Evolutionary conservation across 768 basidiomycete species (phyloP), one percentile per base, ranked within the genome.

Genomic region (Phylloporus sp.): DNA sequence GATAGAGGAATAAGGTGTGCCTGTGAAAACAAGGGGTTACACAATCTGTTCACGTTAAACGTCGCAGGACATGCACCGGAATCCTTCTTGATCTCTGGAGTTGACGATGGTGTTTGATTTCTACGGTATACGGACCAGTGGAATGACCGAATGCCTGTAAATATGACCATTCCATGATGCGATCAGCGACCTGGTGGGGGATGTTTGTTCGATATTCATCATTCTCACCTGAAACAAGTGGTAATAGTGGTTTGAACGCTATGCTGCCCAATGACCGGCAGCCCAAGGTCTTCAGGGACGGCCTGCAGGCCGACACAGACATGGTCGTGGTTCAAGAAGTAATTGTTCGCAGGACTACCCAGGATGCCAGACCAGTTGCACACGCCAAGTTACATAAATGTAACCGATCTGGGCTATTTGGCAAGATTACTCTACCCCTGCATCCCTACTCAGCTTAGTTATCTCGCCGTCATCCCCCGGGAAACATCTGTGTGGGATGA

Each of bases 1-100:
- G 29, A 93, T 71, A 17, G 79, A 76, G 3, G 85, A 76, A 65
- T 90, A 93, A 28, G 86, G 82, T 51, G 58, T 67, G 22, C 78
- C 79, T 77, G 56, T n/a, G 40, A 46, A 26, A 37, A 44, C 31
- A 28, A 28, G 24, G 42, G 17, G 7, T 6, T 10, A 27, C 14
- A 32, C 15, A n/a, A 21, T 56, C 39, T 42, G 38, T 21, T 15
- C 37, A 18, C 22, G 40, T 34, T 28, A 41, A 29, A 17, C 40
- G 18, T 50, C 24, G 20, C 7, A 41, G 22, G 42, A 43, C 40
- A 53, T 36, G 40, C 40, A 68, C 64, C 66, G 39, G 60, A 52
- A 55, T 56, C 53, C 42, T 57, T 62, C 39, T 41, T 55, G 41
- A 41, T 40, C 37, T 55, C 58, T 40, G 47, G n/a, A 22, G 44